A percentile compares a stretch with the other conserved stretches of the same genome.
These are phyloP conservation scores for Penicillium polonicum DNA, from an alignment of 2,329 filamentous ascomycete species.

Conservation along the genomic window DNA sequence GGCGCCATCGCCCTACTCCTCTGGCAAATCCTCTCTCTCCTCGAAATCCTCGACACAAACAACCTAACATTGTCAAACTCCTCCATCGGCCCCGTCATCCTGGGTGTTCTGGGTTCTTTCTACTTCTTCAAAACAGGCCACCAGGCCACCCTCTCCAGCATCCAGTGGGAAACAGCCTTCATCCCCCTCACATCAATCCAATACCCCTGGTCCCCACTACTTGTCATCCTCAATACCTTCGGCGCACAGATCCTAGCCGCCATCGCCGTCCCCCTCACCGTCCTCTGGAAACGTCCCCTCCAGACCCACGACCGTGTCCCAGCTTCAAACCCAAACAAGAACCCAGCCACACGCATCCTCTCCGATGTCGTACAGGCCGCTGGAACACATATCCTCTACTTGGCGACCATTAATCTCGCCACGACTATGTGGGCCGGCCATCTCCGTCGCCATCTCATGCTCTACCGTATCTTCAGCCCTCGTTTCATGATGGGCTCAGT, in stretches of 20 bases:
- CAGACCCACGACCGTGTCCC: slow-evolving; percentile 58
- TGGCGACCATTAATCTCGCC: slow-evolving; percentile 76
- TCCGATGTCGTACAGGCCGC: slow-evolving; percentile 69
- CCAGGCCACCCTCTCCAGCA: slow-evolving; percentile 79
- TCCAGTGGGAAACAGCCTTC: slow-evolving; percentile 96
- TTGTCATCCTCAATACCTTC: slow-evolving; percentile 83
- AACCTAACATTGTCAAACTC: slow-evolving; percentile 57
- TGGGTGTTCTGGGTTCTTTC: slow-evolving; percentile 86
- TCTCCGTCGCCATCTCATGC: slow-evolving; percentile 88
- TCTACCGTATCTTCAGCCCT: slow-evolving; percentile 90
- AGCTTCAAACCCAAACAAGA: slow-evolving; percentile 21
- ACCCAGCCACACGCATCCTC: slow-evolving; percentile 50
- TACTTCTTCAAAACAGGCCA: slow-evolving; percentile 98
- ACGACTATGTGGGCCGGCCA: slow-evolving; percentile 90
- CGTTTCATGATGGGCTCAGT: slow-evolving; percentile 80
- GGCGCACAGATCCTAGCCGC: slow-evolving; percentile 83
- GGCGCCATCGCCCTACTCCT: slow-evolving; percentile 78
- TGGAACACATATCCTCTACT: slow-evolving; percentile 75
- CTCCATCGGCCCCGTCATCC: slow-evolving; percentile 76
- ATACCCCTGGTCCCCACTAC: slow-evolving; percentile 85
- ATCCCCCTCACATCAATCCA: slow-evolving; percentile 77
- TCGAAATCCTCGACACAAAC: slow-evolving; percentile 64
- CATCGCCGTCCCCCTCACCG: slow-evolving; percentile 73
- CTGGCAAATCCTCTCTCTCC: slow-evolving; percentile 81
- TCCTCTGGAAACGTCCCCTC: slow-evolving; percentile 85